Evolutionary conservation across 768 basidiomycete genomes (phyloP).

Genomic region (Boletellus sp.): DNA sequence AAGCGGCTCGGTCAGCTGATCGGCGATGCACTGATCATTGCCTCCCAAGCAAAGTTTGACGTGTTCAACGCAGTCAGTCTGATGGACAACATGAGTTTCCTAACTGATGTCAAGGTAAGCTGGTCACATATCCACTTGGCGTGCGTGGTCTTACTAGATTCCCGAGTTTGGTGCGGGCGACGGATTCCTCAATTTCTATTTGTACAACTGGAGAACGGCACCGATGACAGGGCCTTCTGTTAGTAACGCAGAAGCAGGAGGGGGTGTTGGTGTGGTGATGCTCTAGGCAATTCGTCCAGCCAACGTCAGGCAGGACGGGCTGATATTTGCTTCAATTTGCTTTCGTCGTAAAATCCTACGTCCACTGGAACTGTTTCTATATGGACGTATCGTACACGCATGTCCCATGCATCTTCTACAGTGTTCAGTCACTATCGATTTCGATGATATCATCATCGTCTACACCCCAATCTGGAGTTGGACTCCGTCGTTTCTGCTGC

Average conservation of each 20-base stretch:
- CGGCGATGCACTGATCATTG: conserved; percentile 76
- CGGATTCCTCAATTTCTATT: conserved; percentile 86
- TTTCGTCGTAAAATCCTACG: conserved; percentile 1
- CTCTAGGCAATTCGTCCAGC: conserved; percentile 42
- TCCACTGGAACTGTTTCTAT: neutral
- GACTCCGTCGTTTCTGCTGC: conserved; percentile 46
- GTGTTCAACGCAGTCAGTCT: conserved; percentile 94
- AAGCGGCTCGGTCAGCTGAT: conserved; percentile 68
- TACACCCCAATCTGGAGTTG: conserved; percentile 80
- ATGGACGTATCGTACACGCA: conserved; percentile 8
- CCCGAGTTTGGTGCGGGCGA: conserved; percentile 87
- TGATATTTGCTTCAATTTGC: neutral
- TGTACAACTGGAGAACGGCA: conserved; percentile 93
- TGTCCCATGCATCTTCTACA: neutral
- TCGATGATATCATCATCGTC: conserved; percentile 81
- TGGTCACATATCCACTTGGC: neutral
- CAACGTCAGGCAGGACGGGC: neutral
- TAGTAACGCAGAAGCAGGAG: conserved; percentile 55
- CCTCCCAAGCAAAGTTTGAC: conserved; percentile 84
- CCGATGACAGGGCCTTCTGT: conserved; percentile 69
- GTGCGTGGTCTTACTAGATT: conserved; percentile 6
- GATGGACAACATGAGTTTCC: conserved; percentile 86
- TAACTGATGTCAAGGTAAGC: conserved; percentile 78
- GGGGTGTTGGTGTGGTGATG: conserved; percentile 93
- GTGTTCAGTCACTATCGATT: conserved; percentile 71